Percentiles rank a stretch among this genome's conserved stretches.
phyloP scores from a whole-genome alignment of 169 alveolate genomes.

The Eimeria maxima region DNA sequence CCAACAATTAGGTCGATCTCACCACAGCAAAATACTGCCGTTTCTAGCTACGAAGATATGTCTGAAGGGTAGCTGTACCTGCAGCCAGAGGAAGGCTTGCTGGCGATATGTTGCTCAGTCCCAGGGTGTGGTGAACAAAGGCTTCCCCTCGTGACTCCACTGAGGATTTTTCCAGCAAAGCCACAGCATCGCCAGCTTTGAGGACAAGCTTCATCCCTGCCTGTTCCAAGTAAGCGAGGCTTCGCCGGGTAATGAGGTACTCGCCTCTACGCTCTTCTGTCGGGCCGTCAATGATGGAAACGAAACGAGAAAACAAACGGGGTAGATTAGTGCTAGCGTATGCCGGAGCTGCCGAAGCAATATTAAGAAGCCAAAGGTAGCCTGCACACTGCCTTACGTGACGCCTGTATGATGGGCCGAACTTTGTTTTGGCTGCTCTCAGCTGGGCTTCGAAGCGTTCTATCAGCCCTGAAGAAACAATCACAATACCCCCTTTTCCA shows the following conservation, averaged over 20 bases:
- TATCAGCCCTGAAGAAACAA: constrained; percentile 46
- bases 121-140: constrained; percentile 16
- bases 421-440: background rate
- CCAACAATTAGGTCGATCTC: too few relatives aligned
- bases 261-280: background rate
- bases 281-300: background rate
- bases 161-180: constrained; percentile 38
- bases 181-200: constrained; percentile 56
- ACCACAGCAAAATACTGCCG: background rate
- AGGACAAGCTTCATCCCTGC: constrained; percentile 57
- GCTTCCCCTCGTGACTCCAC: constrained; percentile 3
- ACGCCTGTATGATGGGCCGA: constrained; percentile 1
- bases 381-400: constrained; percentile 58
- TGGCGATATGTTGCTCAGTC: constrained; percentile 59
- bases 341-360: constrained; percentile 7
- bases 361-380: constrained; percentile 19
- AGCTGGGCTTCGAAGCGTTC: constrained; percentile 14
- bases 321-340: constrained; percentile 22
- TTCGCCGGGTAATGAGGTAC: constrained; percentile 55
- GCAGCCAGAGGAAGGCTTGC: constrained; percentile 58
- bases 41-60: background rate
- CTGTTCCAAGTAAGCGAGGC: constrained; percentile 47
- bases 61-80: constrained; percentile 2
- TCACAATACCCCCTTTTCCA: background rate
- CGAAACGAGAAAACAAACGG: constrained; percentile 46